A percentile compares a stretch with the other conserved stretches of the same genome.
Evolutionary conservation across 2,329 filamentous ascomycete species (phyloP).

Genomic region (Drechslerella coelobrocha): DNA sequence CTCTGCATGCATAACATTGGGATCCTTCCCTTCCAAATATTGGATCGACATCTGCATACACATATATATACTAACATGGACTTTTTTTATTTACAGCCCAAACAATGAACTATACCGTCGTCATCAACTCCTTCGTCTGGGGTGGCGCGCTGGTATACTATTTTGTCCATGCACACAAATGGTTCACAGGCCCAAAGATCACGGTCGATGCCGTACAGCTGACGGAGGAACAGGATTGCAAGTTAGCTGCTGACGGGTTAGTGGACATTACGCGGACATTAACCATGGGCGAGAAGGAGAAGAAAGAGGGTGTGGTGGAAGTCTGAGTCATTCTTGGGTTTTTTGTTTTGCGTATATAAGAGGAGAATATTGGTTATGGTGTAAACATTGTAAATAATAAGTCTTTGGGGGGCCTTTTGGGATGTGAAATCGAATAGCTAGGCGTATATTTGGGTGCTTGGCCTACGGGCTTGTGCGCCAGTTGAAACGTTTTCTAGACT

Average conservation of each 20-base stretch:
- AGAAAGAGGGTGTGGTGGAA: neutral
- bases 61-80: neutral
- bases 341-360: too few species aligned
- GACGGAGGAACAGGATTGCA: slow-evolving; percentile 52
- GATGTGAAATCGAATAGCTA: too few species aligned
- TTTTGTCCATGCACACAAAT: slow-evolving; percentile 65
- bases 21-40: neutral
- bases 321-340: too few species aligned
- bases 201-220: slow-evolving; percentile 60
- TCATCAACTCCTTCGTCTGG: slow-evolving; percentile 69
- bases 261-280: slow-evolving; percentile 55
- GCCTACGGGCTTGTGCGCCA: too few species aligned
- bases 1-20: neutral
- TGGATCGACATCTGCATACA: too few species aligned
- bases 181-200: slow-evolving; percentile 68
- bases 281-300: slow-evolving; percentile 22
- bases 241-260: slow-evolving; percentile 53
- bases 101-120: slow-evolving; percentile 70
- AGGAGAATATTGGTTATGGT: too few species aligned
- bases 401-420: too few species aligned
- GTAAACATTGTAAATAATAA: too few species aligned
- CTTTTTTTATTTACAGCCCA: slow-evolving; percentile 48
- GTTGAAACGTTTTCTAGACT: too few species aligned
- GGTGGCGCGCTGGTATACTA: slow-evolving; percentile 66
- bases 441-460: too few species aligned